Evolutionary conservation across 495 filamentous ascomycete genomes (phyloP).

Genomic region (Tuber magnatum): DNA sequence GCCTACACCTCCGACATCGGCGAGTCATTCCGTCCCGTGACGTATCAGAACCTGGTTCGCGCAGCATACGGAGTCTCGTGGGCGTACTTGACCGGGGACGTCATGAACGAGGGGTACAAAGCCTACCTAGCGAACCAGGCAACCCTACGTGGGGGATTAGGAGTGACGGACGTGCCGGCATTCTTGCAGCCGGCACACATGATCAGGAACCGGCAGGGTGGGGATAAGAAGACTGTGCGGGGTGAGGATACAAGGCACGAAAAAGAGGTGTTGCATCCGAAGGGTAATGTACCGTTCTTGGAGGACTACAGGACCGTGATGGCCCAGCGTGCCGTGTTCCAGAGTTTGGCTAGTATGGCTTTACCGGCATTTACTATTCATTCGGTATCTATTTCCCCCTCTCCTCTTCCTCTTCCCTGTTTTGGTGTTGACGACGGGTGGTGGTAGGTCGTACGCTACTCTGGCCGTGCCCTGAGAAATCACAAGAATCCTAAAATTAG

Average conservation of each 20-base stretch:
- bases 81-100: slow-evolving; percentile 86
- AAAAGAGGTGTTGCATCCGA: slow-evolving; percentile 24
- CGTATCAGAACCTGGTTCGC: slow-evolving; percentile 72
- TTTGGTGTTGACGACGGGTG: slow-evolving; percentile 16
- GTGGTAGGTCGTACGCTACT: slow-evolving; percentile 64
- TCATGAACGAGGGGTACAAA: slow-evolving; percentile 91
- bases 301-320: slow-evolving; percentile 90
- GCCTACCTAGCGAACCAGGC: slow-evolving; percentile 56
- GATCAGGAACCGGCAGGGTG: slow-evolving; percentile 24
- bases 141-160: slow-evolving; percentile 19
- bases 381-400: slow-evolving; percentile 43
- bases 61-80: slow-evolving; percentile 86
- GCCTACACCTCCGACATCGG: slow-evolving; percentile 97
- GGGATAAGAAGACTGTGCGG: background rate
- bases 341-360: slow-evolving; percentile 85
- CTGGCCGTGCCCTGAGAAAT: slow-evolving; percentile 70
- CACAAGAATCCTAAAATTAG: slow-evolving; percentile 64
- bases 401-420: background rate
- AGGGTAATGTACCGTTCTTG: slow-evolving; percentile 60
- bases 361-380: slow-evolving; percentile 94
- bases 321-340: slow-evolving; percentile 83
- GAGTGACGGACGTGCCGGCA: slow-evolving; percentile 13
- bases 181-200: slow-evolving; percentile 12
- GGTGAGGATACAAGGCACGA: slow-evolving; percentile 4
- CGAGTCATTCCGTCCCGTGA: slow-evolving; percentile 90